Evolutionary conservation across 2,329 filamentous ascomycete species (phyloP).

Genomic region (Penicillium glabrum): DNA sequence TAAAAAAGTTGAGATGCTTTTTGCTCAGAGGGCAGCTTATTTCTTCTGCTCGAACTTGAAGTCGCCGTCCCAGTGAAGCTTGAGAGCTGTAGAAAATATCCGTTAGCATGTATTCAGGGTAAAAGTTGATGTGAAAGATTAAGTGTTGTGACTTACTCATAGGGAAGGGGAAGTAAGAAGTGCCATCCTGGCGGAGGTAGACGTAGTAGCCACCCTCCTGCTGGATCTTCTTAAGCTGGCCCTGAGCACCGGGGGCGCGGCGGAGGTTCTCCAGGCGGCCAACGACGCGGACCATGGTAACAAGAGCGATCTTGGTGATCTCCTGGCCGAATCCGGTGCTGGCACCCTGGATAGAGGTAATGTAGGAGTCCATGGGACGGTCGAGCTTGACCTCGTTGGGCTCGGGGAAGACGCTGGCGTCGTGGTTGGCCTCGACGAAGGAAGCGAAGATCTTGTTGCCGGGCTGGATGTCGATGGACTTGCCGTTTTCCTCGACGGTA

Average conservation of each 20-base stretch:
- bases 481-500: conserved; percentile 53
- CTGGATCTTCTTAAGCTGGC: conserved; percentile 65
- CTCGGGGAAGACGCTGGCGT: conserved; percentile 60
- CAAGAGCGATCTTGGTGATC: conserved; percentile 61
- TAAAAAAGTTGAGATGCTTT: background rate
- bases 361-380: conserved; percentile 64
- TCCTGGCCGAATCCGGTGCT: conserved; percentile 64
- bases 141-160: conserved; percentile 34
- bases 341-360: conserved; percentile 63
- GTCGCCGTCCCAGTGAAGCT: conserved; percentile 46
- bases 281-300: conserved; percentile 66
- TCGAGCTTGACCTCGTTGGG: conserved; percentile 62
- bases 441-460: conserved; percentile 65
- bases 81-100: conserved; percentile 36
- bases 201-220: conserved; percentile 56
- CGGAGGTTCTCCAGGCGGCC: conserved; percentile 62
- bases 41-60: conserved; percentile 24
- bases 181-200: conserved; percentile 68
- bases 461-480: conserved; percentile 51
- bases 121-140: too few relatives aligned
- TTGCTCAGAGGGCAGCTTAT: background rate
- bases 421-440: conserved; percentile 58
- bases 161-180: conserved; percentile 55
- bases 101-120: conserved; percentile 5
- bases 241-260: conserved; percentile 63